These are phyloP conservation scores for Vaccinium myrtillus DNA, from an alignment of 148 eudicot genomes.

Conservation along the genomic window DNA sequence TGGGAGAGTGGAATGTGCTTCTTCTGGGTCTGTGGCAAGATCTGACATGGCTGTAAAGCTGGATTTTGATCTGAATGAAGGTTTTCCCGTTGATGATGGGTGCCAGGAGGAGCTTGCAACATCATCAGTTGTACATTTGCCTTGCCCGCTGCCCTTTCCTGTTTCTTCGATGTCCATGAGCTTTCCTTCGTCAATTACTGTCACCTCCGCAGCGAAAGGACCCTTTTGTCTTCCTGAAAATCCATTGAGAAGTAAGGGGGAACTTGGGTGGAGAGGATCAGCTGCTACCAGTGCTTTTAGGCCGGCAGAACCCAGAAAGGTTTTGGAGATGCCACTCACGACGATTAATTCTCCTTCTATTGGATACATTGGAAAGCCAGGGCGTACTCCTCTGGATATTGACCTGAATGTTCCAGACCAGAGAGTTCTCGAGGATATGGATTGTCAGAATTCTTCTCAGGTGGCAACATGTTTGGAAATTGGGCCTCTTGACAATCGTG, in stretches of 20 bases:
- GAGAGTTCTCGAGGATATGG: conserved; percentile 50
- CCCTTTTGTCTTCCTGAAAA: conserved; percentile 68
- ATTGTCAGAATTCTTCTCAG: conserved; percentile 31
- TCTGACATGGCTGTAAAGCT: conserved; percentile 24
- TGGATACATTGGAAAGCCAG: conserved; percentile 42
- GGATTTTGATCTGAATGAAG: conserved; percentile 43
- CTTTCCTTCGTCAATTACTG: conserved; percentile 29
- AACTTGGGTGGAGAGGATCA: conserved; percentile 87
- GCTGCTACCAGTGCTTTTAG: conserved; percentile 97
- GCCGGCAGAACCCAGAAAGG: conserved; percentile 84
- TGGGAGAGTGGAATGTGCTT: conserved; percentile 7
- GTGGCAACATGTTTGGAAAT: conserved; percentile 23
- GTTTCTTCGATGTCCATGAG: conserved; percentile 17
- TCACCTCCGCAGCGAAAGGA: conserved; percentile 72
- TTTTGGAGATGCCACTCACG: conserved; percentile 31
- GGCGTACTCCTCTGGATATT: conserved; percentile 58
- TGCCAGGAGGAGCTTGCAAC: conserved; percentile 18
- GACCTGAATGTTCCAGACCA: conserved; percentile 89
- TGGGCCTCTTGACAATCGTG: conserved; percentile 18
- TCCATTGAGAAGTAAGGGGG: conserved; percentile 54
- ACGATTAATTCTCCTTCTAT: conserved; percentile 20
- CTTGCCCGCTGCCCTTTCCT: conserved; percentile 28
- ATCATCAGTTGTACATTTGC: conserved; percentile 16
- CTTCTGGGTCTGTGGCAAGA: conserved; percentile 6
- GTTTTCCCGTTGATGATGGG: conserved; percentile 33